Percentiles rank a stretch among this genome's conserved stretches.
Evolutionary conservation across 257 asterid species (phyloP).

Genomic region (Perilla frutescens): DNA sequence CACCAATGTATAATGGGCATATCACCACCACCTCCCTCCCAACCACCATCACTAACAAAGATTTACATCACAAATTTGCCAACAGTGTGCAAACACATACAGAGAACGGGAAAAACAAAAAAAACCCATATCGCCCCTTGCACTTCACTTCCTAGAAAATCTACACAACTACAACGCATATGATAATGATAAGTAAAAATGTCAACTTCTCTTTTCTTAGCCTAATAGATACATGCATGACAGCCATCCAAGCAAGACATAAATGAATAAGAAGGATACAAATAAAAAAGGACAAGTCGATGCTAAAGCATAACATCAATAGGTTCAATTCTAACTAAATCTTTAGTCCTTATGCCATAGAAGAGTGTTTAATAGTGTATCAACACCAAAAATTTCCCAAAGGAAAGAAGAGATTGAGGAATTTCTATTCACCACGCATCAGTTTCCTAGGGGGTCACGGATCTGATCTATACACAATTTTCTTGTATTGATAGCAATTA

Average conservation of each 20-base stretch:
- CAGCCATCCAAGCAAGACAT: background rate
- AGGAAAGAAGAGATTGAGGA: background rate
- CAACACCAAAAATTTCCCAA: slow-evolving; percentile 30
- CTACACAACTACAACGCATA: too few relatives aligned
- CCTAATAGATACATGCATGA: too few relatives aligned
- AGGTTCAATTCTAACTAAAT: slow-evolving; percentile 23
- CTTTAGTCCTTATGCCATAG: slow-evolving; percentile 4
- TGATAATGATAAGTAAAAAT: too few relatives aligned
- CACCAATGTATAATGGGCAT: too few relatives aligned
- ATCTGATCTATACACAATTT: slow-evolving; percentile 53
- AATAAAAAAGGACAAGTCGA: background rate
- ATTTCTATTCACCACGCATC: slow-evolving; percentile 21
- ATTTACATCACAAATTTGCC: too few relatives aligned
- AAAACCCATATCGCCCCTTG: too few relatives aligned
- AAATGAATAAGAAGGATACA: background rate
- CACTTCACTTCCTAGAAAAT: too few relatives aligned
- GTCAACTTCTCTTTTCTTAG: too few relatives aligned
- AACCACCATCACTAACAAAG: too few relatives aligned
- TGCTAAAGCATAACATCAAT: background rate
- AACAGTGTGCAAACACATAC: too few relatives aligned
- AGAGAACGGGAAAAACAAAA: too few relatives aligned
- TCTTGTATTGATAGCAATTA: slow-evolving; percentile 31
- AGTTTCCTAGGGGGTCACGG: slow-evolving; percentile 20
- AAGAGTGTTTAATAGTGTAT: slow-evolving; percentile 27
- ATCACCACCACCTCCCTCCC: too few relatives aligned